A percentile compares a stretch with the other conserved stretches of the same genome.
phyloP scores from a whole-genome alignment of 176 grass and related monocot genomes.

The Oryza meridionalis region DNA sequence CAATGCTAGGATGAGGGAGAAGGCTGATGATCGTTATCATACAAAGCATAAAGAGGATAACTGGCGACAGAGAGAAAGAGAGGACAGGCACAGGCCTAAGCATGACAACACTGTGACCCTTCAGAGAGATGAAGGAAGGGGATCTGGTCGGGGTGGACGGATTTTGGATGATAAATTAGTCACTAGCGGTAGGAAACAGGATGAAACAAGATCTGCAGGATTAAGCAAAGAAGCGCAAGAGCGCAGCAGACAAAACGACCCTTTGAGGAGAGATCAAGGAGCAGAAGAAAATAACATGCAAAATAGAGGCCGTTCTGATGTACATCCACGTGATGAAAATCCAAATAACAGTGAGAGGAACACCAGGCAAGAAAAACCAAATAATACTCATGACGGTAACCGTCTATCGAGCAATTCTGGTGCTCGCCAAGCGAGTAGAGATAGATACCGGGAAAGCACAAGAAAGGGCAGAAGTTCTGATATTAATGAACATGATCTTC shows the following conservation, averaged over 20 bases:
- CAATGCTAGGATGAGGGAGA: slow-evolving; percentile 60
- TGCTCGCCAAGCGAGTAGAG: slow-evolving; percentile 53
- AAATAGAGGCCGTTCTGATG: slow-evolving; percentile 65
- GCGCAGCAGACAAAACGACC: slow-evolving; percentile 50
- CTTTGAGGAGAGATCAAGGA: slow-evolving; percentile 57
- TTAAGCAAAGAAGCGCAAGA: slow-evolving; percentile 67
- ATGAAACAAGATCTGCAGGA: slow-evolving; percentile 55
- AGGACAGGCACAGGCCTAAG: slow-evolving; percentile 81
- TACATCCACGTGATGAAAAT: slow-evolving; percentile 64
- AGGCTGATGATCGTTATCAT: slow-evolving; percentile 59
- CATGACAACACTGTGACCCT: slow-evolving; percentile 57
- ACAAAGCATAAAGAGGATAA: slow-evolving; percentile 66
- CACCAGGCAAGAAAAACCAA: slow-evolving; percentile 74
- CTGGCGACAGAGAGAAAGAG: slow-evolving; percentile 76
- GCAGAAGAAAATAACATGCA: slow-evolving; percentile 57
- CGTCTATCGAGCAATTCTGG: slow-evolving; percentile 62
- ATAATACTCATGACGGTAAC: slow-evolving; percentile 48
- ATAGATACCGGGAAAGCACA: slow-evolving; percentile 74
- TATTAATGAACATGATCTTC: slow-evolving; percentile 56
- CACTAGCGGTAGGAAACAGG: slow-evolving; percentile 58
- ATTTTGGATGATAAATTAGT: slow-evolving; percentile 56
- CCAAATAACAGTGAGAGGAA: slow-evolving; percentile 66
- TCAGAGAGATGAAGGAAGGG: slow-evolving; percentile 81
- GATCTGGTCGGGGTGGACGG: slow-evolving; percentile 52
- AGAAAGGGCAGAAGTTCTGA: slow-evolving; percentile 72